These are phyloP conservation scores for Fusarium gaditjirri DNA, from an alignment of 2,329 filamentous ascomycete species.

Conservation along the genomic window DNA sequence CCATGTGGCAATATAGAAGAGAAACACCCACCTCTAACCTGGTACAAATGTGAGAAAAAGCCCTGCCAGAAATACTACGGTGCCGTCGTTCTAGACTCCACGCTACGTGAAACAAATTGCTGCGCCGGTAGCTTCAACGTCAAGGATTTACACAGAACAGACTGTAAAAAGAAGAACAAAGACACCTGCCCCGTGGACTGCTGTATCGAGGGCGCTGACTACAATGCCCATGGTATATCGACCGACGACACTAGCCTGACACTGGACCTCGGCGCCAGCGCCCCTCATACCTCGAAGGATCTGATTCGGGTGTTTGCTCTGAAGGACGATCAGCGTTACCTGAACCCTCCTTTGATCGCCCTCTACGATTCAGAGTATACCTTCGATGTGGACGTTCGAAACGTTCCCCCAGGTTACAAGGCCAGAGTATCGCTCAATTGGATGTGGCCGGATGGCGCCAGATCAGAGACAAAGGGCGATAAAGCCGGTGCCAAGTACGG, in stretches of 20 bases:
- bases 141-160: not conserved
- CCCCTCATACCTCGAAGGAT: conserved; percentile 58
- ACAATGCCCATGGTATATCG: conserved; percentile 62
- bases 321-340: conserved; percentile 67
- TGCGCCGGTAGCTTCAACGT: not conserved
- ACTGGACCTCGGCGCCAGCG: conserved; percentile 66
- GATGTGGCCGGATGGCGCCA: conserved; percentile 68
- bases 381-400: conserved; percentile 76
- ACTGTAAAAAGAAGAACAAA: not conserved
- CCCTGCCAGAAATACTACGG: not conserved
- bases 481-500: conserved; percentile 67
- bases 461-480: conserved; percentile 60
- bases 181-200: conserved; percentile 44
- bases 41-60: not conserved
- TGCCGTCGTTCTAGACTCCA: not conserved
- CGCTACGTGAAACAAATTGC: not conserved
- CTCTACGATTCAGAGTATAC: conserved; percentile 67
- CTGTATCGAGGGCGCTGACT: conserved; percentile 64
- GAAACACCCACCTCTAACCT: not conserved
- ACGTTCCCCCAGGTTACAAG: conserved; percentile 75
- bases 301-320: conserved; percentile 70
- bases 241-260: conserved; percentile 61
- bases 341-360: conserved; percentile 68
- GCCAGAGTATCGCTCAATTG: conserved; percentile 74
- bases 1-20: not conserved